Base-by-base conservation (phyloP, 176 grass and related monocot species). In the Avena atlantica region DNA sequence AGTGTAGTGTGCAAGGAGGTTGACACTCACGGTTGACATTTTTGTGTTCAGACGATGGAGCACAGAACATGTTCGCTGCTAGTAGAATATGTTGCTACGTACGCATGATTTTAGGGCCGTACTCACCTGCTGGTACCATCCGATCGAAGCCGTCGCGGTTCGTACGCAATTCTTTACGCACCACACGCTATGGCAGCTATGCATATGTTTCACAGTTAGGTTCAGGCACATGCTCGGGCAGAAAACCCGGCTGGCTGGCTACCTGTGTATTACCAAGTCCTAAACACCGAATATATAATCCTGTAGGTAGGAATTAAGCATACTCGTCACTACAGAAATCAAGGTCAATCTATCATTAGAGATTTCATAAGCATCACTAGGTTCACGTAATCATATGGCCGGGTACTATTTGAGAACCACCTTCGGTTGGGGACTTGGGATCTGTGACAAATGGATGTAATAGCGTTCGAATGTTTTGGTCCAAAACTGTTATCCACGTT, bases 171-270 rank as follows among this genome's bases (percentile, higher is more conserved):
- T 65, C 16, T 80, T 89, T 31, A 52, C 44, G 8, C 13, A 13
- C 45, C 0, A 31, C 73, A 74, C 71, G 44, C 44, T 74, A 34
- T 34, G 31, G 31, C 31, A 34, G 31, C 31, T 34, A 49, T 25
- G 70, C 66, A 27, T 69, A 50, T 9, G 49, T 61, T 83, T 21
- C 60, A 24, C 20, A 13, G 76, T 66, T 75, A 24, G 23, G 82
- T 81, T 67, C 47, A 12, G 24, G 70, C 80, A 80, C 88, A 89
- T 89, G 88, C 88, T 49, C 77, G 6, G 3, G 36, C 88, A 24
- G 60, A 59, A 59, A 76, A 75, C 13, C 29, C 77, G 88, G 57
- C 12, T 45, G 88, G 57, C 12, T 45, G 40, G 48, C 23, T 53
- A 76, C 45, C 16, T 34, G 31, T 59, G 23, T 64, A 60, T 84